A percentile compares a stretch with the other conserved stretches of the same genome.
Conservation (phyloP, 768 basidiomycete species). For the Steccherinum ochraceum region DNA sequence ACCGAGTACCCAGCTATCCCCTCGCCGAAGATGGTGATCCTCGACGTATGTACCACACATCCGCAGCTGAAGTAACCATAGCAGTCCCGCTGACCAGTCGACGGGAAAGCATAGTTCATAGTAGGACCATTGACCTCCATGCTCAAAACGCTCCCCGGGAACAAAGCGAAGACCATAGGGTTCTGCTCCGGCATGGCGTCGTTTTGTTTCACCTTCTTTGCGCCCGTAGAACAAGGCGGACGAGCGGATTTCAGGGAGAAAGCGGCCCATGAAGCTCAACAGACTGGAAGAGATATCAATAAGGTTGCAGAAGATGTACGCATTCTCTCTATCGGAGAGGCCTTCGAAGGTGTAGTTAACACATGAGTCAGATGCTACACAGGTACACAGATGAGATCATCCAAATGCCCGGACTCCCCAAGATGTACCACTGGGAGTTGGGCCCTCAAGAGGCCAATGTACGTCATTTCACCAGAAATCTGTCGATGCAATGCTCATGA, state of each 20-base stretch:
- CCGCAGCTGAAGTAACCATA: not conserved
- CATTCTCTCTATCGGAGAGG: not conserved
- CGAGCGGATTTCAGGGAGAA: not conserved
- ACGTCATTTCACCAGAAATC: not conserved
- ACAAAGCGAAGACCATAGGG: not conserved
- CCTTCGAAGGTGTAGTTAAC: not conserved
- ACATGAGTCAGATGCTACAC: not conserved
- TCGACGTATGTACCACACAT: conserved; percentile 8
- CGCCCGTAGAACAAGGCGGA: not conserved
- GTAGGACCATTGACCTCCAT: not conserved
- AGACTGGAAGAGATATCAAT: not conserved
- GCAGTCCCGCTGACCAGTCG: too few relatives aligned
- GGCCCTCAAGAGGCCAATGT: conserved; percentile 3
- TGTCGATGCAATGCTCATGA: not conserved
- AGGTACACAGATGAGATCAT: not conserved
- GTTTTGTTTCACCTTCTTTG: not conserved
- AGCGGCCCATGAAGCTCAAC: not conserved
- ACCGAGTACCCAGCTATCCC: not conserved
- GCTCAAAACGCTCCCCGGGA: not conserved
- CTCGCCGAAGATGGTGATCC: not conserved
- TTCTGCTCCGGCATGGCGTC: not conserved
- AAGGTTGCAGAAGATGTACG: not conserved
- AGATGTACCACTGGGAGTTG: conserved; percentile 5
- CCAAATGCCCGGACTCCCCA: conserved; percentile 1
- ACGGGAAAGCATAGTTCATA: not conserved